A percentile compares a stretch with the other conserved stretches of the same genome.
phyloP scores from a whole-genome alignment of 2,329 filamentous ascomycete species.

The Fusarium nisikadoi region DNA sequence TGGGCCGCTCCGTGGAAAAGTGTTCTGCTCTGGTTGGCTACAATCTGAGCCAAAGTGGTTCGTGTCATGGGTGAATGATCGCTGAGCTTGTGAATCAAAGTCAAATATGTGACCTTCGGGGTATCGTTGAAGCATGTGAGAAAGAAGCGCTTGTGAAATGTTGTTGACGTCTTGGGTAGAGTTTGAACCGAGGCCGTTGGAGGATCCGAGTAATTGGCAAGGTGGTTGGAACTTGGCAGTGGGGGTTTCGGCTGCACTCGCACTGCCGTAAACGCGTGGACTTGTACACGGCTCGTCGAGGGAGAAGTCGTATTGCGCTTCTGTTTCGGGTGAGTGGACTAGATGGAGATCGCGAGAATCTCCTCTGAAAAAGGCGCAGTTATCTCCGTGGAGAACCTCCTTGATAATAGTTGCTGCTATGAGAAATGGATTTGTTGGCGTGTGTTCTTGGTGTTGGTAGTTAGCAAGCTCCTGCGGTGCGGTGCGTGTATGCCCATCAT shows the following conservation, averaged over 20 bases:
- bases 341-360: not conserved
- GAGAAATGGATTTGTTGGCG: not conserved
- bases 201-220: not conserved
- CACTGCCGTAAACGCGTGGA: not conserved
- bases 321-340: not conserved
- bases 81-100: not conserved
- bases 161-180: fast-evolving
- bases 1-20: too few relatives aligned
- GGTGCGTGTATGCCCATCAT: fast-evolving
- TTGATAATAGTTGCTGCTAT: not conserved
- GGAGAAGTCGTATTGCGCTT: not conserved
- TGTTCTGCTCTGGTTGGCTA: too few relatives aligned
- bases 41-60: too few relatives aligned
- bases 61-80: too few relatives aligned
- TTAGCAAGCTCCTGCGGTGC: fast-evolving
- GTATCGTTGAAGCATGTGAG: not conserved
- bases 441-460: not conserved
- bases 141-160: not conserved
- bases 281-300: not conserved
- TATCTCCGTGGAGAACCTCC: not conserved
- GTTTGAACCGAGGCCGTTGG: not conserved
- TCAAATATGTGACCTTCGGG: not conserved
- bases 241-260: not conserved
- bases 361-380: not conserved
- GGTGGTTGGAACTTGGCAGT: not conserved